phyloP scores from a whole-genome alignment of 345 rosid species.

The Pugionium dolabratum region DNA sequence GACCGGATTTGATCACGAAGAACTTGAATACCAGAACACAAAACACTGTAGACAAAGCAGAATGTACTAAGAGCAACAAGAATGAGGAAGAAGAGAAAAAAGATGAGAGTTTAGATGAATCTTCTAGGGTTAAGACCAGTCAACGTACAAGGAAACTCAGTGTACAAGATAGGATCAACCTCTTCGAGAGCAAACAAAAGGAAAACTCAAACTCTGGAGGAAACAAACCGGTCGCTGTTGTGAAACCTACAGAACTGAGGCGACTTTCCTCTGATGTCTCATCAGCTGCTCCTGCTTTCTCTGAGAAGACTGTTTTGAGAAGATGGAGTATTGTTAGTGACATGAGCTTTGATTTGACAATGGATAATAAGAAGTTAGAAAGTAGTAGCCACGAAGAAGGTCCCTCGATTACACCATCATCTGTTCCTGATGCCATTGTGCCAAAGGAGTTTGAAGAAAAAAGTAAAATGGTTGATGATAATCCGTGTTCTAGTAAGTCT shows the following conservation, averaged over 20 bases:
- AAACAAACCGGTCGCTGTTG: constrained; percentile 52
- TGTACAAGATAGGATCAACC: constrained; percentile 91
- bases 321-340: constrained; percentile 99
- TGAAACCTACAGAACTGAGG: constrained; percentile 67
- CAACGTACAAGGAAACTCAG: constrained; percentile 73
- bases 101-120: constrained; percentile 45
- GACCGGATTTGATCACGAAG: constrained; percentile 70
- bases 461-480: constrained; percentile 35
- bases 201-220: constrained; percentile 60
- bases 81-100: constrained; percentile 51
- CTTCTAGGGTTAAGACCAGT: constrained; percentile 47
- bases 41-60: not conserved
- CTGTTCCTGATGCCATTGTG: constrained; percentile 44
- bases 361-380: constrained; percentile 56
- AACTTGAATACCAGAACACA: constrained; percentile 61
- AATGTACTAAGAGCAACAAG: constrained; percentile 10
- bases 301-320: constrained; percentile 75
- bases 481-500: constrained; percentile 68
- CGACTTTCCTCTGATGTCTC: constrained; percentile 81
- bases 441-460: constrained; percentile 28
- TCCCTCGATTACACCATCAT: constrained; percentile 56
- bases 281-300: constrained; percentile 48
- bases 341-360: constrained; percentile 80
- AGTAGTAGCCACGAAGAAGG: constrained; percentile 47
- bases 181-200: constrained; percentile 87